Evolutionary conservation across 805 yeast species (phyloP).

Genomic region (Danielia oregonensis): DNA sequence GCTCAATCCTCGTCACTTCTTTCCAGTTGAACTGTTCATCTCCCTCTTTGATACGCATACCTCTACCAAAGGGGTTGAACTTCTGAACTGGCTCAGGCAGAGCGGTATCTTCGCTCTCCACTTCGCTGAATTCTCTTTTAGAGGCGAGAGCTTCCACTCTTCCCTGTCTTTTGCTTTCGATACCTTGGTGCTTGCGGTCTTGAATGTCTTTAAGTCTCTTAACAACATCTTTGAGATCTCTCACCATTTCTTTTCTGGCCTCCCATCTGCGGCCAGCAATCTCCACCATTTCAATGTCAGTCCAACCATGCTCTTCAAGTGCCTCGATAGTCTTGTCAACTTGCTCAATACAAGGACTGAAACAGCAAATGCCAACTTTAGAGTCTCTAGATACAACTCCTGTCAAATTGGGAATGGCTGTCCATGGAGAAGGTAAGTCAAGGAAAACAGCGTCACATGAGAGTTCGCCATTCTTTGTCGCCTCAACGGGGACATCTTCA

Average conservation of each 20-base stretch:
- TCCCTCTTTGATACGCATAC: slow-evolving; percentile 81
- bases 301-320: slow-evolving; percentile 76
- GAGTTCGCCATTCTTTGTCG: slow-evolving; percentile 25
- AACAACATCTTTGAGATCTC: slow-evolving; percentile 72
- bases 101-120: slow-evolving; percentile 9
- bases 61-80: slow-evolving; percentile 92
- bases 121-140: slow-evolving; percentile 18
- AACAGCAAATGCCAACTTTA: slow-evolving; percentile 80
- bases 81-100: slow-evolving; percentile 7
- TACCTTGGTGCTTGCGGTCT: slow-evolving; percentile 59
- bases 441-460: slow-evolving; percentile 75
- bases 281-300: slow-evolving; percentile 86
- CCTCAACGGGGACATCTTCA: slow-evolving; percentile 26
- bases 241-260: slow-evolving; percentile 83
- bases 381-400: slow-evolving; percentile 51
- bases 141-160: slow-evolving; percentile 24
- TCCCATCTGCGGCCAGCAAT: slow-evolving; percentile 83
- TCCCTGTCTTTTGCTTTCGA: slow-evolving; percentile 49
- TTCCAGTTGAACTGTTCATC: slow-evolving; percentile 77
- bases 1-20: slow-evolving; percentile 77
- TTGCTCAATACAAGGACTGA: slow-evolving; percentile 97
- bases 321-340: slow-evolving; percentile 83
- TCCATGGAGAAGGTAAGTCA: slow-evolving; percentile 97
- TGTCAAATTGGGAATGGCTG: slow-evolving; percentile 75
- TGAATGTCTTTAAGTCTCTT: slow-evolving; percentile 78